A percentile compares a stretch with the other conserved stretches of the same genome.
These are phyloP conservation scores for Tuber aestivum DNA, from an alignment of 495 filamentous ascomycete genomes.

Conservation along the genomic window DNA sequence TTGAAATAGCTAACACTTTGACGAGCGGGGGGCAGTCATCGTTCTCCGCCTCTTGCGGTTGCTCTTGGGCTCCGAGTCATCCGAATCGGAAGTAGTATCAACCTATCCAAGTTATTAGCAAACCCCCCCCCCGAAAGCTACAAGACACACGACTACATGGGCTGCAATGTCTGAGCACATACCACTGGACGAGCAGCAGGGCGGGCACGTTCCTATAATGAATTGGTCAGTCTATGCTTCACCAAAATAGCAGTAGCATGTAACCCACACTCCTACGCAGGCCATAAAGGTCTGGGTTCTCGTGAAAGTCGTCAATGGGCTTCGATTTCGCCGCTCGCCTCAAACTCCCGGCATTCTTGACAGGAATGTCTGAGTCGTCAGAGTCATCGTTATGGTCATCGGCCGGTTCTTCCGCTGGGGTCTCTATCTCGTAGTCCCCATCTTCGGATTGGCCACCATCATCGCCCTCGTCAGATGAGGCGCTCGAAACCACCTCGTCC, in stretches of 20 bases:
- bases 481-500: constrained; percentile 35
- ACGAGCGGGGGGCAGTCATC: constrained; percentile 44
- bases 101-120: constrained; percentile 49
- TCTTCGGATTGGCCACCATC: constrained; percentile 39
- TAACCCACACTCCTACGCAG: constrained; percentile 76
- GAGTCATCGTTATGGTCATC: constrained; percentile 38
- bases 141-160: neutral
- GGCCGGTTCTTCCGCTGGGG: constrained; percentile 29
- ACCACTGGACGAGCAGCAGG: constrained; percentile 49
- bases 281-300: constrained; percentile 94
- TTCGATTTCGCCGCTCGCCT: constrained; percentile 69
- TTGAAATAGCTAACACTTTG: constrained; percentile 50
- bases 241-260: constrained; percentile 11
- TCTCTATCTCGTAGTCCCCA: constrained; percentile 41
- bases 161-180: constrained; percentile 23
- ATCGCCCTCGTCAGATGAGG: constrained; percentile 36
- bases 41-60: constrained; percentile 49
- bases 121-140: constrained; percentile 21
- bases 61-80: constrained; percentile 64
- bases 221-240: constrained; percentile 43
- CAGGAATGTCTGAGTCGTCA: constrained; percentile 9
- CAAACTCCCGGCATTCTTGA: constrained; percentile 42
- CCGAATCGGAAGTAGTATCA: constrained; percentile 66
- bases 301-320: constrained; percentile 75
- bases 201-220: constrained; percentile 51